Evolutionary conservation across 1,284 basidiomycete species (phyloP), one percentile per base, ranked within the genome.

Genomic region (Cutaneotrichosporon sp.): DNA sequence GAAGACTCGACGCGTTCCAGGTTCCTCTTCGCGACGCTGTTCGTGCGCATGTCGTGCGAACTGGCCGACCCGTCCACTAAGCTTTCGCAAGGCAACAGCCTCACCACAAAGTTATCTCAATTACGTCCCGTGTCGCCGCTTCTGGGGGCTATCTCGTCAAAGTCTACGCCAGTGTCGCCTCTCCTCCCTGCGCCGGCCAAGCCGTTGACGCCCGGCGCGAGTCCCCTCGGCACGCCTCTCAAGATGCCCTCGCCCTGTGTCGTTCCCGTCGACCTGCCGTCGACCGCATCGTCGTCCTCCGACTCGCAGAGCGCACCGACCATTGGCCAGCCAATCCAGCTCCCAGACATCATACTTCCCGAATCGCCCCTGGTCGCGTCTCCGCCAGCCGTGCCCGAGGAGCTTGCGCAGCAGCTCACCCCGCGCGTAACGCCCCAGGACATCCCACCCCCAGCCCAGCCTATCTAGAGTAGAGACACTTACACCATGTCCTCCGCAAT

Each of bases 21-120:
- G 61, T 88, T 86, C 66, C 76, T 94, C 42, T 94, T 91, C 73
- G 88, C 90, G 35, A 92, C 89, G 20, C 78, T 96, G 7, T 93
- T 93, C 65, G 85, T 92, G 14, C 40, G 49, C 35, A 48, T 59
- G 39, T 20, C 23, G 7, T 45, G 34, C 33, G 43, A 45, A 33
- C 43, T 17, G 12, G 20, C 35, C 13, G 55, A 54, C 38, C 66
- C 64, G 9, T 13, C 81, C 80, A 3, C 82, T 81, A 10, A 35
- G 10, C 82, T 84, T 55, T 80, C 81, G 5, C 83, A 83, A 1
- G 83, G 84, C 12, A 86, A 85, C 58, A 84, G 84, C 3, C 73
- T 86, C 30, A 77, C 81, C 61, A 82, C 84, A 9, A 45, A 45
- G 18, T 33, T 45, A 10, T 34, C 43, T 2, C 20, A n/a, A 17